Base-by-base conservation (phyloP, 2,329 filamentous ascomycete species). In the Paracoccidioides brasiliensis region DNA sequence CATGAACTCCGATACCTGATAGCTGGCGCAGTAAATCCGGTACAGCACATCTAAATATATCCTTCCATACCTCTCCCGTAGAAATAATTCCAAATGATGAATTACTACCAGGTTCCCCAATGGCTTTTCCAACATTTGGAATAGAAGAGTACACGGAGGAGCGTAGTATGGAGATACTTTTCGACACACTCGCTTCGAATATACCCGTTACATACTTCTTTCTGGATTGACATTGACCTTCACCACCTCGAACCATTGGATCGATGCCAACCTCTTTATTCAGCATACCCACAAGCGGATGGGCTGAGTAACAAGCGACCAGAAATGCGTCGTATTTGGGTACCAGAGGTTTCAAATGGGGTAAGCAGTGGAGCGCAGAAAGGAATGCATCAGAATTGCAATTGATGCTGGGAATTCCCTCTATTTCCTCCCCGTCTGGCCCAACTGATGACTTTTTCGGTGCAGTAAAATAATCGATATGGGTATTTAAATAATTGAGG, bases 281-380 rank as follows among this genome's bases (percentile, higher is more conserved):
- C 12, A 94, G 72, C 52, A 77, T 69, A 0, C 76, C 69, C 0
- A 95, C 88, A 0, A 96, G 78, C 0, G 86, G 83, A 65, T 96
- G 90, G 0, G 86, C 82, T 58, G 87, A 93, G 73, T 88, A 97
- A 72, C 90, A 96, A 28, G 90, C 90, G 2, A 96, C 79, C 0
- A 96, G 78, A 58, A 94, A 84, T 15, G 79, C 89, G 65, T 93
- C 83, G 68, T 87, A 58, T 59, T 67, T 37, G 43, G 67, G 40
- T 14, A 70, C 54, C 14, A 72, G 59, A 1, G 74, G 66, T 32
- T 72, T 66, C 5, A 87, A 66, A 57, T 81, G 74, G 0, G 75
- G 72, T 14, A 84, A 72, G 52, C 88, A 86, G 56, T 81, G 78
- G 1, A 78, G 66, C 0, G 82, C 79, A 61, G 85, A 90, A 52